Evolutionary conservation across 129 eudicot species (phyloP), one percentile per base, ranked within the genome.

Genomic region (Helianthus tuberosus): DNA sequence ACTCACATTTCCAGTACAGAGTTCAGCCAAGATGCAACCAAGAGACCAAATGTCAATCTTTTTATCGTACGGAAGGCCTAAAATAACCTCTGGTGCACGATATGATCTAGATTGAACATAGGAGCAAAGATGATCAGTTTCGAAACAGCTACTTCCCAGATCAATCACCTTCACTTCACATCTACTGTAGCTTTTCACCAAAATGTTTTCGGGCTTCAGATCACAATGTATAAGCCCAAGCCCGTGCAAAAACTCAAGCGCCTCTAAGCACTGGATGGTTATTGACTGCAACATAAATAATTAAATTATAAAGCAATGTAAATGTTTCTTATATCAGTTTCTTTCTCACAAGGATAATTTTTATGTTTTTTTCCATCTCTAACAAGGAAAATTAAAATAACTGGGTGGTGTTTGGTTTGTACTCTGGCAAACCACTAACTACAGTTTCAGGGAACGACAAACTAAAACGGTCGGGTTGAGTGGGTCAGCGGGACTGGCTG

Each of bases 11-110:
- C 99, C 99, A 0, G 99, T 91, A 75, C 99, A 95, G 60, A 95
- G 97, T 86, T 95, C 99, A 46, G 99, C 97, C 86, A 95, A 81
- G 77, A 95, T 95, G 92, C 99, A 95, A n/a, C 99, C 99, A 70
- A 95, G 99, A 47, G 99, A 95, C 99, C 99, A 95, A 50, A 95
- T 78, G 77, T 95, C 99, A 44, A 95, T 95, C 85, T 89, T 95
- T 84, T 89, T 91, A 82, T 86, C 92, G 64, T 95, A 95, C 17
- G 93, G 83, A 47, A 95, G 93, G 25, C 99, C 99, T 83, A 95
- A 82, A 64, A 95, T 89, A 67, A 95, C 99, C 82, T 95, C 99
- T 8, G 99, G 99, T 36, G 99, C 97, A 7, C 99, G 96, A 69
- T 95, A 95, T 11, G 99, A 95, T 80, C 99, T 84, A 50, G 99